Evolutionary conservation across 371 early-diverging fungal genomes (phyloP), one percentile per base, ranked within the genome.

Genomic region (Apophysomyces ossiformis): DNA sequence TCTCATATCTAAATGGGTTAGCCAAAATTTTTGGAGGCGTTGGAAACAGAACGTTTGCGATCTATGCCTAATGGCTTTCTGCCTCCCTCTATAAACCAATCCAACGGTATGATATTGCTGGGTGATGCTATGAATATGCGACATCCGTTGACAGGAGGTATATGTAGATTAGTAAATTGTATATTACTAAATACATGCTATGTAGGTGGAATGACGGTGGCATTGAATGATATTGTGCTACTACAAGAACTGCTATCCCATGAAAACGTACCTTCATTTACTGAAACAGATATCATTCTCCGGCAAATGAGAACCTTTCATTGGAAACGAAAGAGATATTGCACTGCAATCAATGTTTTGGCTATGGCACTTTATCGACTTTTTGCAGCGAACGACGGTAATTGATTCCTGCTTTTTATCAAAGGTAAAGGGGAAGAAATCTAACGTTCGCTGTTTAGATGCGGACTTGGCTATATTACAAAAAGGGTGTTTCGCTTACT

Each of bases 91-190:
- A 65, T 74, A 54, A 92, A 92, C 70, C 70, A 74, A 18, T 66
- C 73, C 3, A 73, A 79, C 37, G 98, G 98, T 9, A 78, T 93
- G n/a, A 82, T 95, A 37, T 68, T 96, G 11, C 69, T 95, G 39
- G 98, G 98, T 44, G 98, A 97, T 81, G 93, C 97, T 8, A 87
- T 92, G 80, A 97, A 97, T 77, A 95, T 96, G 7, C 36, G 64
- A 15, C 59, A 62, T 65, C 96, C 97, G 8, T 76, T 98, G 50
- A 97, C 97, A 1, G 97, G 98, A 47, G 95, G 32, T 26, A 26
- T 26, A 26, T 26, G 32, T 26, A 26, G 32, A 26, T 26, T 26
- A 26, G 32, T 26, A 26, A 26, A 26, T 26, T 26, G 32, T 26
- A 26, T 26, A 26, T 26, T 26, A 26, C 32, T 26, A 26, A 26